phyloP scores from a whole-genome alignment of 2,329 filamentous ascomycete genomes.

The Beauveria bassiana region DNA sequence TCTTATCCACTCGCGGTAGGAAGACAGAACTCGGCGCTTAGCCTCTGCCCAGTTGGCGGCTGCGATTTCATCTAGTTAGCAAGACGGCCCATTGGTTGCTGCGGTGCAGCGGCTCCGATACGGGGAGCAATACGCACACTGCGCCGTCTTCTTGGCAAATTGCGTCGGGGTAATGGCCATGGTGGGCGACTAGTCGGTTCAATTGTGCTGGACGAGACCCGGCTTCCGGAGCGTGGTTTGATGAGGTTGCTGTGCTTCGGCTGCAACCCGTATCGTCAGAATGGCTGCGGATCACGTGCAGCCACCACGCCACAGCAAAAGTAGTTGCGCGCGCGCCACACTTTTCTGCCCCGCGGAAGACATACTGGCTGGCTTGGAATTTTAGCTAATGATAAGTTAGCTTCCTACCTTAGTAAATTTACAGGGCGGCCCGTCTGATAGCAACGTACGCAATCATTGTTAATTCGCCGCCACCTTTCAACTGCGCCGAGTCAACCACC shows the following conservation, averaged over 20 bases:
- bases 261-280: slow-evolving; percentile 6
- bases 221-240: slow-evolving; percentile 7
- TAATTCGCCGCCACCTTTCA: neutral
- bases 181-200: slow-evolving; percentile 35
- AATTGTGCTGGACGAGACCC: slow-evolving; percentile 5
- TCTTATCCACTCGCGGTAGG: slow-evolving; percentile 94
- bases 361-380: too few relatives aligned
- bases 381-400: neutral
- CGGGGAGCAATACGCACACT: slow-evolving; percentile 49
- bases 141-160: slow-evolving; percentile 72
- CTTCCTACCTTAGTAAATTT: neutral
- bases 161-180: slow-evolving; percentile 93
- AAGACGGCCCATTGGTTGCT: neutral
- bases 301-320: neutral
- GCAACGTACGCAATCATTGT: neutral
- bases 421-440: neutral
- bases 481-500: neutral
- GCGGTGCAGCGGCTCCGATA: neutral
- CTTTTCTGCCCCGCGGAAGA: slow-evolving; percentile 4
- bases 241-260: slow-evolving; percentile 10
- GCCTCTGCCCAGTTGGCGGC: slow-evolving; percentile 87
- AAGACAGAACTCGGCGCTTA: slow-evolving; percentile 74
- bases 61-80: slow-evolving; percentile 28
- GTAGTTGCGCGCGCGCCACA: neutral
- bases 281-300: slow-evolving; percentile 7